These are phyloP conservation scores for Fusarium nygamai DNA, from an alignment of 2,329 filamentous ascomycete species.

Conservation along the genomic window DNA sequence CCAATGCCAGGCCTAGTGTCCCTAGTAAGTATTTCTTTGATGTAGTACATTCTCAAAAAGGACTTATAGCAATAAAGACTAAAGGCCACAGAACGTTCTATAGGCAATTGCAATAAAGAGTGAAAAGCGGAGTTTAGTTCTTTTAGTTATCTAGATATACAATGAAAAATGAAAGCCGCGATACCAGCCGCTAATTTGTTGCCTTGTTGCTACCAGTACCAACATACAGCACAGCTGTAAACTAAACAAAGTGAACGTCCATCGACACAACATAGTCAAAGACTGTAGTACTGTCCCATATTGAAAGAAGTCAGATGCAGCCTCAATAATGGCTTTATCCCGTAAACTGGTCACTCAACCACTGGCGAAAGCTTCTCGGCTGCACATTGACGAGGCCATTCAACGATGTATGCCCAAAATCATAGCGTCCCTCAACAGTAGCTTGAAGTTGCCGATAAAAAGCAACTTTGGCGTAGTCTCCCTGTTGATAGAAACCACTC, in stretches of 20 bases:
- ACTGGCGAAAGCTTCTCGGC: constrained; percentile 63
- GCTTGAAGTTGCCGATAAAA: constrained; percentile 72
- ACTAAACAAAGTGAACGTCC: background rate
- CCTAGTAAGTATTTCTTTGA: background rate
- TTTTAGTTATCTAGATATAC: background rate
- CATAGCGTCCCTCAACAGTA: constrained; percentile 74
- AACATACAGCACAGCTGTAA: constrained; percentile 1
- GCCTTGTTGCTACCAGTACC: constrained; percentile 5
- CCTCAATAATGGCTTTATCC: background rate
- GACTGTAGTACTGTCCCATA: background rate
- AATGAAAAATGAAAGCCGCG: background rate
- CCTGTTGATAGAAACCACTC: constrained; percentile 55
- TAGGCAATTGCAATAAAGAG: background rate
- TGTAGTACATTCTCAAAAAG: background rate
- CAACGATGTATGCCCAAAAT: constrained; percentile 69
- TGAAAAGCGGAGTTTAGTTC: background rate
- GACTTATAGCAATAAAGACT: background rate
- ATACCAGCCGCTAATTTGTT: background rate
- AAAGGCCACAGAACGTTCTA: background rate
- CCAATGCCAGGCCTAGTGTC: background rate
- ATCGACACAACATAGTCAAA: background rate
- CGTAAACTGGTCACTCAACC: constrained; percentile 52
- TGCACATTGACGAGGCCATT: constrained; percentile 61
- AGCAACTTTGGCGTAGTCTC: constrained; percentile 59
- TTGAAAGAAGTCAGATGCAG: background rate